phyloP scores from a whole-genome alignment of 768 basidiomycete species.

The Mycena pura region DNA sequence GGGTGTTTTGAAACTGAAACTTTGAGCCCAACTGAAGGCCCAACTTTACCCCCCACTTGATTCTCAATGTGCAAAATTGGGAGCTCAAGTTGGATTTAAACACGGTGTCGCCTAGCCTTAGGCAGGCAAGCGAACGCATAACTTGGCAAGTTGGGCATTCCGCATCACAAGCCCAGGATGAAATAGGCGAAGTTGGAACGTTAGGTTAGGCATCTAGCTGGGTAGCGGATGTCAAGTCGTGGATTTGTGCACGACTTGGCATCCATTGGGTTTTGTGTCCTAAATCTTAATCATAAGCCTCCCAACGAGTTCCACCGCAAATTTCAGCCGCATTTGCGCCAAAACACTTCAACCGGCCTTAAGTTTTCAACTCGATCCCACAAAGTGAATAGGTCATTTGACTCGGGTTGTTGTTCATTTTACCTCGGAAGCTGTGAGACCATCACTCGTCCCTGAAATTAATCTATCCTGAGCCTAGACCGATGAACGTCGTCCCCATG shows the following conservation, averaged over 20 bases:
- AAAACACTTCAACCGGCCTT: not conserved
- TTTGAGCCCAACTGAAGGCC: too few species aligned
- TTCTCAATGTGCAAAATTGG: too few species aligned
- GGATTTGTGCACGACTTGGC: not conserved
- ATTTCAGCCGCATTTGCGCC: not conserved
- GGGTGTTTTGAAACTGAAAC: too few species aligned
- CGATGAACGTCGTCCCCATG: conserved; percentile 2
- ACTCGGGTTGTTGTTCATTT: conserved; percentile 1
- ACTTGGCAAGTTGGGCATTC: too few species aligned
- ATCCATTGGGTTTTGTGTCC: conserved; percentile 1
- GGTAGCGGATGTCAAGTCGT: not conserved
- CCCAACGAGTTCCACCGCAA: conserved; percentile 4
- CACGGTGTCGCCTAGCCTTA: too few species aligned
- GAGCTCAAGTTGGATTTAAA: too few species aligned
- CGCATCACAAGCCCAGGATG: too few species aligned
- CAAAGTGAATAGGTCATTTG: conserved; percentile 5
- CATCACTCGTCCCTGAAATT: not conserved
- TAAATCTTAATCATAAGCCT: conserved; percentile 3
- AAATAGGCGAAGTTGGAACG: too few species aligned
- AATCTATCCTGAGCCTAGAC: conserved; percentile 4
- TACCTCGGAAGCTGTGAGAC: conserved; percentile 1
- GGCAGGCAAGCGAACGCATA: too few species aligned
- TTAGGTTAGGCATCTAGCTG: too few species aligned
- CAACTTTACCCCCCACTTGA: too few species aligned
- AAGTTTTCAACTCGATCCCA: conserved; percentile 4